These are phyloP conservation scores for Zostera marina DNA, from an alignment of 116 monocot genomes.

Conservation along the genomic window DNA sequence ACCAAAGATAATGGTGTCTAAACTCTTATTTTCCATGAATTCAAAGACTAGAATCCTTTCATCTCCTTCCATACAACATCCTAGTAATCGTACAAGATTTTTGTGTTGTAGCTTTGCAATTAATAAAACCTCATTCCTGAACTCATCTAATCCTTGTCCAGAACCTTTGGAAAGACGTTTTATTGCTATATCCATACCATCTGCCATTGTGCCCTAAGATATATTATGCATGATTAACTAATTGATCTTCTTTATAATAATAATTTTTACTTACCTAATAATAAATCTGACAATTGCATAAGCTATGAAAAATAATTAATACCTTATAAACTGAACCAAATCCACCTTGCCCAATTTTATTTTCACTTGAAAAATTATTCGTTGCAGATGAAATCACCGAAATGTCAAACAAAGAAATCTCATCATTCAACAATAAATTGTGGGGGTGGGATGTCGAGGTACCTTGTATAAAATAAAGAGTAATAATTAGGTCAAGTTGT, in stretches of 20 bases:
- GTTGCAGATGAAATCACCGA: slow-evolving; percentile 2
- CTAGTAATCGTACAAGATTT: too few relatives aligned
- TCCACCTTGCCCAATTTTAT: slow-evolving; percentile 17
- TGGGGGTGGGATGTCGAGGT: too few relatives aligned
- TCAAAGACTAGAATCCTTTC: too few relatives aligned
- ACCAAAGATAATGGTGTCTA: too few relatives aligned
- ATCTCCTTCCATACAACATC: too few relatives aligned
- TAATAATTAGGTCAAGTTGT: not conserved
- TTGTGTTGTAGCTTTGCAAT: too few relatives aligned
- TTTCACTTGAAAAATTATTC: slow-evolving; percentile 9
- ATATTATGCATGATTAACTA: not conserved
- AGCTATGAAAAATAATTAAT: not conserved
- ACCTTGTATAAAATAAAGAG: not conserved
- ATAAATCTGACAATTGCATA: not conserved
- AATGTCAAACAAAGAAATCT: slow-evolving; percentile 4
- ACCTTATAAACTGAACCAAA: slow-evolving; percentile 23
- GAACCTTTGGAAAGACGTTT: not conserved
- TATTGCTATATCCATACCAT: not conserved
- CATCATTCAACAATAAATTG: not conserved
- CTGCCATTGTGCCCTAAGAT: not conserved
- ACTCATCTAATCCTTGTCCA: not conserved
- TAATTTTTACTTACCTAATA: too few relatives aligned
- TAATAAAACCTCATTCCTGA: too few relatives aligned
- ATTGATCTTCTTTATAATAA: not conserved
- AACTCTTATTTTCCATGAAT: too few relatives aligned